Conservation (phyloP, 768 basidiomycete species). For the Lepiota brunneoincarnata region DNA sequence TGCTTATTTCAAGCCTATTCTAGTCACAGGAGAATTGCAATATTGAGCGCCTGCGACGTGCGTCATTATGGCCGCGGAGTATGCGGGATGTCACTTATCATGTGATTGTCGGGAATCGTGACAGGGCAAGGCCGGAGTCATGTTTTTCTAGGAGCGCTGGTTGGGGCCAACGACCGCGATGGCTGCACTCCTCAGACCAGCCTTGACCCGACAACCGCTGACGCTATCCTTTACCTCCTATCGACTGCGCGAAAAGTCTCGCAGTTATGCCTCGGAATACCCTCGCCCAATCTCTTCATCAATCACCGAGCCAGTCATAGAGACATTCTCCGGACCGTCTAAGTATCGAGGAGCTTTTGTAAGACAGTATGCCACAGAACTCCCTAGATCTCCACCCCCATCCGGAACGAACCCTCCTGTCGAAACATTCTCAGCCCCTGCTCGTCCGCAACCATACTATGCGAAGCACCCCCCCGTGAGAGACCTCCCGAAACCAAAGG, state of each 20-base stretch:
- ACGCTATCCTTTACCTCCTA: neutral
- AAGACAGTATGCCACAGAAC: slow-evolving; percentile 20
- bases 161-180: neutral
- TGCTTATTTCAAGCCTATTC: too few relatives aligned
- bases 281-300: neutral
- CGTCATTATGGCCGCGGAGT: neutral
- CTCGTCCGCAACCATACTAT: slow-evolving; percentile 11
- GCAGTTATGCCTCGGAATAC: neutral
- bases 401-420: slow-evolving; percentile 21
- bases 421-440: slow-evolving; percentile 14
- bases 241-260: neutral
- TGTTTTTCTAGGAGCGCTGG: neutral
- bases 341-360: neutral
- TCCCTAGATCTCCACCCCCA: slow-evolving; percentile 22
- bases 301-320: slow-evolving; percentile 2
- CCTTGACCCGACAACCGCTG: neutral
- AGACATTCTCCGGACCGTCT: slow-evolving; percentile 9
- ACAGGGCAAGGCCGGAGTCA: neutral
- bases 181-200: neutral
- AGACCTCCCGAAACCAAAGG: slow-evolving; percentile 36
- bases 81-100: neutral
- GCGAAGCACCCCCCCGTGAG: slow-evolving; percentile 19
- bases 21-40: too few relatives aligned
- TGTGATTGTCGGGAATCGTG: slow-evolving; percentile 9
- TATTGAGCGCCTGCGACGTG: too few relatives aligned